These are phyloP conservation scores for Rhododendron henanense DNA, from an alignment of 148 eudicot species.

Conservation along the genomic window DNA sequence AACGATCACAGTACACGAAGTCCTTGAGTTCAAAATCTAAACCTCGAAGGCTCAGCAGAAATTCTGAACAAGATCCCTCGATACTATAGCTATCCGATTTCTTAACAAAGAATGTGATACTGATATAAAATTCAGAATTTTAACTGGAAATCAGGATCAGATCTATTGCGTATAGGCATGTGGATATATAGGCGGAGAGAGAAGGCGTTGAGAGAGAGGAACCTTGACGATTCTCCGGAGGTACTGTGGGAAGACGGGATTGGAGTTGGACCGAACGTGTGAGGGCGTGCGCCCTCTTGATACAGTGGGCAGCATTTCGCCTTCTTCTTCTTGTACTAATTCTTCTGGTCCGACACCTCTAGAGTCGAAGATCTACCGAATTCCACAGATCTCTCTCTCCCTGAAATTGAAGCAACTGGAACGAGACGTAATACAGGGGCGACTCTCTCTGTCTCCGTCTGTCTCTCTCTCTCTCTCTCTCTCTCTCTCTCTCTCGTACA, in stretches of 20 bases:
- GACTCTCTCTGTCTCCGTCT: neutral
- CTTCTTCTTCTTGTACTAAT: neutral
- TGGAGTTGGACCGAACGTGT: conserved; percentile 11
- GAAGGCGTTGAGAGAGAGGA: neutral
- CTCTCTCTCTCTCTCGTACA: neutral
- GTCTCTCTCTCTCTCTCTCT: neutral
- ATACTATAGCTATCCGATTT: neutral
- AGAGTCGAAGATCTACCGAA: conserved; percentile 1
- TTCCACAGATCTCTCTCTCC: conserved; percentile 6
- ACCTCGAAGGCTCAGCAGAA: neutral
- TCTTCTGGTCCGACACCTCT: neutral
- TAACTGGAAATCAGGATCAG: neutral
- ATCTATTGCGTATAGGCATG: neutral
- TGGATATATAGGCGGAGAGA: neutral
- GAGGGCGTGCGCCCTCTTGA: conserved; percentile 15
- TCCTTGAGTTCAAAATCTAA: neutral
- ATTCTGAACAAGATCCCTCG: neutral
- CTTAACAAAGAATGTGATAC: neutral
- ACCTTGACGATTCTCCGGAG: conserved; percentile 29
- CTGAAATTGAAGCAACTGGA: neutral
- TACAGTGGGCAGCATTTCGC: conserved; percentile 21
- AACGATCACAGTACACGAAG: neutral
- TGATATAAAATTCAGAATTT: neutral
- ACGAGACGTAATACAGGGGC: neutral
- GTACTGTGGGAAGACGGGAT: conserved; percentile 18